Base-by-base conservation (phyloP, 371 early-diverging fungal genomes). In the Sporodiniella umbellata region DNA sequence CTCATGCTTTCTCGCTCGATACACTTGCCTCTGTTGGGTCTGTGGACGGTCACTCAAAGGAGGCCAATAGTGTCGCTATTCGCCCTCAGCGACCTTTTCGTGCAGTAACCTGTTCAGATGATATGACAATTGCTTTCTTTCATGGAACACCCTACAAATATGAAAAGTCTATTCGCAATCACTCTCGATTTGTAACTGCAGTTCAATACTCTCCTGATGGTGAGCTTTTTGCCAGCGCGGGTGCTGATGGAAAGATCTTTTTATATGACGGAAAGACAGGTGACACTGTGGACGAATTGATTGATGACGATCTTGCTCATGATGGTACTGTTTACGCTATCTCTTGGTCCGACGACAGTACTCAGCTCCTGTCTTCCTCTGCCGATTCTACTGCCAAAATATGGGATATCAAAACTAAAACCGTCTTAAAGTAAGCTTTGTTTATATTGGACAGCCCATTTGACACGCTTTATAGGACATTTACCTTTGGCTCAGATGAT, bases 61-160 rank as follows among this genome's bases (percentile, higher is more conserved):
- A 72, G 14, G 78, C 92, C 68, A 96, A 96, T 56, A 81, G 91
- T 18, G 92, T 92, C 47, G 66, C 89, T 42, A 87, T 95, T 56
- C 87, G 94, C 62, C 75, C 80, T 40, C 68, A 81, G 22, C 86
- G 97, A 18, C 97, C 99, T 17, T 87, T 93, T 73, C 87, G 92
- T 37, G 95, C 95, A 10, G 95, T 90, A 26, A 98, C 96, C 24
- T 85, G 83, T 37, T 89, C 92, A 4, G 97, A 98, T 62, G 99
- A 98, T 72, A 80, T 80, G 67, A 85, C 87, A 0, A 88, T 96
- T 10, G 85, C 88, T 33, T 95, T 96, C 58, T 95, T 86, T 62
- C 79, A 86, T 51, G 97, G 97, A 7, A 88, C 92, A 14, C 99
- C 99, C 3, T 98, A 86, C 77, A 90, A 86, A 56, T 89, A 81